These are phyloP conservation scores for Podospora anserina DNA, from an alignment of 495 filamentous ascomycete species.

Conservation along the genomic window DNA sequence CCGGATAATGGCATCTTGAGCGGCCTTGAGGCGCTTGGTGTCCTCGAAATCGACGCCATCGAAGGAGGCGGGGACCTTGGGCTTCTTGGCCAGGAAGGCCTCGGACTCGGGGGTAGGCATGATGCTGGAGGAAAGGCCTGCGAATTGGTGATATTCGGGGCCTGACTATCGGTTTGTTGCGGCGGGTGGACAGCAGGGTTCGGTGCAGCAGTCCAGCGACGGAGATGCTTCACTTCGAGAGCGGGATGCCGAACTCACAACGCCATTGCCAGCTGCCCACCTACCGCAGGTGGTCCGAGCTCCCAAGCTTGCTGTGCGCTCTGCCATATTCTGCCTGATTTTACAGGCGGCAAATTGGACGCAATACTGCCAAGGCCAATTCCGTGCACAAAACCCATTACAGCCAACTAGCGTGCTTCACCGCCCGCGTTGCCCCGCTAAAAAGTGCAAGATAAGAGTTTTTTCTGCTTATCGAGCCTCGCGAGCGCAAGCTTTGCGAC, in stretches of 20 bases:
- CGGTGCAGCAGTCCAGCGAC: constrained; percentile 16
- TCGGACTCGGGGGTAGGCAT: constrained; percentile 90
- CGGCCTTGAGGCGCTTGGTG: constrained; percentile 81
- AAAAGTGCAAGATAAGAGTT: constrained; percentile 15
- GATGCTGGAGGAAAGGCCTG: constrained; percentile 15
- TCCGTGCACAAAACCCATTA: background rate
- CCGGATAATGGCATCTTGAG: constrained; percentile 88
- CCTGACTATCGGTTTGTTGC: constrained; percentile 6
- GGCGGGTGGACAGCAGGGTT: constrained; percentile 18
- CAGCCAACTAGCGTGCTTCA: constrained; percentile 3
- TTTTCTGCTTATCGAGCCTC: constrained; percentile 6
- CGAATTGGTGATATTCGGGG: constrained; percentile 6
- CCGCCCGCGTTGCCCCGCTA: constrained; percentile 6
- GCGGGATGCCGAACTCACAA: constrained; percentile 1
- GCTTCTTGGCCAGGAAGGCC: constrained; percentile 90
- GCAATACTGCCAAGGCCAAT: background rate
- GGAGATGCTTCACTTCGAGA: constrained; percentile 14
- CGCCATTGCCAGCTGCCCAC: constrained; percentile 9
- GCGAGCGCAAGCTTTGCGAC: constrained; percentile 5
- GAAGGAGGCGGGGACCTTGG: constrained; percentile 88
- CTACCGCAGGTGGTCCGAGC: constrained; percentile 9
- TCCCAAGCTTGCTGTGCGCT: constrained; percentile 1
- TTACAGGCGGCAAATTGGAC: constrained; percentile 1
- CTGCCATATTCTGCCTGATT: constrained; percentile 11
- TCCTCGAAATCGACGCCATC: constrained; percentile 97